Evolutionary conservation across 164 flowering plant genomes (phyloP), one percentile per base, ranked within the genome.

Genomic region (Cinnamomum chago): DNA sequence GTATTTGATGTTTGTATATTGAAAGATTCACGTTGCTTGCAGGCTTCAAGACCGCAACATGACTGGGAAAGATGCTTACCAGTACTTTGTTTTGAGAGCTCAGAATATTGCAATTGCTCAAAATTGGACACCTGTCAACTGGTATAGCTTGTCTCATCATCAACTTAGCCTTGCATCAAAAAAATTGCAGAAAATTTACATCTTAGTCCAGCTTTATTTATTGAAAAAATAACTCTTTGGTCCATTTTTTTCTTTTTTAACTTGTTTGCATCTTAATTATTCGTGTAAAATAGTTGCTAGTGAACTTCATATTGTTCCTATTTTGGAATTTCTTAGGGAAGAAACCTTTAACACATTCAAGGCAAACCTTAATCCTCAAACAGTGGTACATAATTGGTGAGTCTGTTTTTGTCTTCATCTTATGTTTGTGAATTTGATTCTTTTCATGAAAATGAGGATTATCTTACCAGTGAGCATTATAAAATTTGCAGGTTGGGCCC

Each of bases 321-420:
- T 23, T 69, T 12, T 66, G 65, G 18, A 71, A 71, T 72, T 23
- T 81, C 50, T 67, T 84, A 92, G 99, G 99, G 99, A 93, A 82
- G 99, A 95, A 84, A 91, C 99, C 22, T 95, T 93, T 87, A 90
- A 88, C 79, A 22, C 88, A 47, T 95, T 95, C 81, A 78, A 88
- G 20, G 52, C 72, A 73, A 84, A 84, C 6, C 95, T 95, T 70
- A 85, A 85, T 78, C 98, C 98, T 27, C 75, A 47, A 79, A 93
- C 97, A 11, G 89, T 93, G 79, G 94, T 95, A 72, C 99, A 95
- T 78, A 93, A 95, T 79, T 95, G 99, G 99, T 95, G 76, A 83
- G 89, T 79, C 73, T 78, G 28, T 20, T 52, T 5, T 25, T 47
- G 9, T 67, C 69, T 30, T 67, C 18, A 6, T 28, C 20, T 23